phyloP scores from a whole-genome alignment of 2,329 filamentous ascomycete genomes.

The Ascochyta koolunga region DNA sequence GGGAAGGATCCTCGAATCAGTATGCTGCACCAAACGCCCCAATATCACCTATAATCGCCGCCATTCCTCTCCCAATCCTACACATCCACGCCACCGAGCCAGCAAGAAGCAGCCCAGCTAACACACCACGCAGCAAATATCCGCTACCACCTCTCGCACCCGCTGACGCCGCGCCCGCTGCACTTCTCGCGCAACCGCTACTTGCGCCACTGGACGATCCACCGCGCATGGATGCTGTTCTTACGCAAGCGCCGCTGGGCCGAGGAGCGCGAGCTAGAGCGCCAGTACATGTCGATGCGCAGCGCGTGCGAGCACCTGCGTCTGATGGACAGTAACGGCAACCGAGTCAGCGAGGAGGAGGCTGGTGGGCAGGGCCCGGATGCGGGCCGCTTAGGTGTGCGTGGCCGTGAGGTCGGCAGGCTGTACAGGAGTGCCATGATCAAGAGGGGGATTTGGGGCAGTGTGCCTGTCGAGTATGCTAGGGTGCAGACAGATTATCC shows the following conservation, averaged over 20 bases:
- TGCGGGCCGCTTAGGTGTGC: constrained; percentile 30
- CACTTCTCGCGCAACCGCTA: constrained; percentile 86
- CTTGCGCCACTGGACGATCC: constrained; percentile 98
- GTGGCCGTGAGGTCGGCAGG: constrained; percentile 66
- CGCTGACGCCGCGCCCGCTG: constrained; percentile 74
- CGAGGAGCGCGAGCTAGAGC: constrained; percentile 73
- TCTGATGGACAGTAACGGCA: constrained; percentile 54
- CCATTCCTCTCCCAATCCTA: not conserved
- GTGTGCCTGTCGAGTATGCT: constrained; percentile 91
- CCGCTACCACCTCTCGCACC: constrained; percentile 73
- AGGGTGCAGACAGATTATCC: constrained; percentile 84
- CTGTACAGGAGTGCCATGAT: constrained; percentile 88
- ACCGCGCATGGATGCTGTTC: constrained; percentile 90
- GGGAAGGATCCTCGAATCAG: constrained; percentile 42
- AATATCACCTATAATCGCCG: not conserved
- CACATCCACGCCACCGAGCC: no score
- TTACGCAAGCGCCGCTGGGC: constrained; percentile 70
- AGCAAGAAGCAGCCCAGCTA: not conserved
- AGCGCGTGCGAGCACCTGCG: constrained; percentile 84
- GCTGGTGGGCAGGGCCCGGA: constrained; percentile 61
- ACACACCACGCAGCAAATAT: constrained; percentile 59
- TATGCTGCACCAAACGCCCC: constrained; percentile 23
- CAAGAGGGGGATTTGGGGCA: constrained; percentile 86
- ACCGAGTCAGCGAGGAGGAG: constrained; percentile 51
- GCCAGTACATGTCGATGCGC: constrained; percentile 82